These are phyloP conservation scores for Monosporozyma yasuniensis DNA, from an alignment of 805 yeast species.

Conservation along the genomic window DNA sequence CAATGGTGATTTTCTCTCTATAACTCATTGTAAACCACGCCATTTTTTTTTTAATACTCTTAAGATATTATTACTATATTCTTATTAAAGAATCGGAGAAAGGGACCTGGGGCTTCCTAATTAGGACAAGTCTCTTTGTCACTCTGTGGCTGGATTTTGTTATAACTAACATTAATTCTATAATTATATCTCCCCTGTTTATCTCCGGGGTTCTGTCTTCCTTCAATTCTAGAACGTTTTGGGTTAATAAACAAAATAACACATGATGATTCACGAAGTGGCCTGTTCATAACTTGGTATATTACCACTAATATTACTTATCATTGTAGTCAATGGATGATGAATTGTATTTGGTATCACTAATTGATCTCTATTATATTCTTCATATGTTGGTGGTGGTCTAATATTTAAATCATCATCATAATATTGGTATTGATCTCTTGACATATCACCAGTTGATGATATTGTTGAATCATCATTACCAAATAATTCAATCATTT, in stretches of 20 bases:
- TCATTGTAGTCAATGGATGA: background rate
- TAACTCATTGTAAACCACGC: no score
- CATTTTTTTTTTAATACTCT: no score
- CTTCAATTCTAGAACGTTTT: no score
- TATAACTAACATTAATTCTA: no score
- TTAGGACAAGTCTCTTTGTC: no score
- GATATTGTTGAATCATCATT: background rate
- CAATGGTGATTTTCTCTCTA: no score
- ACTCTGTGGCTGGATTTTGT: no score
- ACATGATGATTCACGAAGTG: background rate
- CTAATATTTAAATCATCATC: background rate
- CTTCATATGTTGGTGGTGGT: constrained; percentile 2
- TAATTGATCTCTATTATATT: constrained; percentile 1
- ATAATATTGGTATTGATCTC: background rate
- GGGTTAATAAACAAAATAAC: no score
- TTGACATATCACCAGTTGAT: background rate
- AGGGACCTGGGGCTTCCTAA: no score
- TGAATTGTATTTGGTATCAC: background rate
- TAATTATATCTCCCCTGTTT: no score
- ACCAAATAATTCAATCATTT: constrained; percentile 27
- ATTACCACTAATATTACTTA: background rate
- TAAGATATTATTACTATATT: no score
- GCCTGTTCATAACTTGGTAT: background rate
- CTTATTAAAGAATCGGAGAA: no score
- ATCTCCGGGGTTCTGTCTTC: background rate